Conservation (phyloP, 1,284 basidiomycete genomes). For the Coriolopsis trogii region DNA sequence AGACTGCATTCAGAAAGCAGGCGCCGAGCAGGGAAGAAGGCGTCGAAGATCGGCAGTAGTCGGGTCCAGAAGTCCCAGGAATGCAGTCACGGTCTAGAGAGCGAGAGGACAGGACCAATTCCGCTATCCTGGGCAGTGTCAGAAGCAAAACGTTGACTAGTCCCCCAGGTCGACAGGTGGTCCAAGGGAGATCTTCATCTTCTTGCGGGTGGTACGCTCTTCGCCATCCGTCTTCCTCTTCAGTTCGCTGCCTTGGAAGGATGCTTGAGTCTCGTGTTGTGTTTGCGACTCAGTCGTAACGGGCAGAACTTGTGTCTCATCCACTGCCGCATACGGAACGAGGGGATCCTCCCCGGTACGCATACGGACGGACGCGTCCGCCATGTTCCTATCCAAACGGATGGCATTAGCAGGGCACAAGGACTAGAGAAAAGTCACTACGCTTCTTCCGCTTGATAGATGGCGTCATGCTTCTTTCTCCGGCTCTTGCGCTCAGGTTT, state of each 20-base stretch:
- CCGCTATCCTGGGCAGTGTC: no score
- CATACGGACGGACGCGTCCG: not conserved
- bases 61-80: not conserved
- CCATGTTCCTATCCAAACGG: slow-evolving; percentile 6
- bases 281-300: slow-evolving; percentile 44
- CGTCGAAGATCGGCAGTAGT: slow-evolving; percentile 25
- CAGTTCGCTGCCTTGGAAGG: slow-evolving; percentile 6
- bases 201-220: slow-evolving; percentile 32
- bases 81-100: not conserved
- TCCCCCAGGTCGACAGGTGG: slow-evolving; percentile 43
- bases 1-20: no score
- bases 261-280: slow-evolving; percentile 55
- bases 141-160: slow-evolving; percentile 23
- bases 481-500: slow-evolving; percentile 32
- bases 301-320: not conserved
- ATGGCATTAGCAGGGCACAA: slow-evolving; percentile 11
- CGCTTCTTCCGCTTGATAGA: slow-evolving; percentile 19
- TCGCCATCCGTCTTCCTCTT: slow-evolving; percentile 34
- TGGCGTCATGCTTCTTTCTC: slow-evolving; percentile 18
- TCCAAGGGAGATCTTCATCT: slow-evolving; percentile 44
- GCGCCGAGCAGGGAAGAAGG: not conserved
- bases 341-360: slow-evolving; percentile 3
- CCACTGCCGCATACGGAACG: not conserved
- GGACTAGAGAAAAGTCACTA: slow-evolving; percentile 16
- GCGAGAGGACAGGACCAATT: not conserved